Evolutionary conservation across 176 grass and related monocot species (phyloP).

Genomic region (Zoysia japonica): DNA sequence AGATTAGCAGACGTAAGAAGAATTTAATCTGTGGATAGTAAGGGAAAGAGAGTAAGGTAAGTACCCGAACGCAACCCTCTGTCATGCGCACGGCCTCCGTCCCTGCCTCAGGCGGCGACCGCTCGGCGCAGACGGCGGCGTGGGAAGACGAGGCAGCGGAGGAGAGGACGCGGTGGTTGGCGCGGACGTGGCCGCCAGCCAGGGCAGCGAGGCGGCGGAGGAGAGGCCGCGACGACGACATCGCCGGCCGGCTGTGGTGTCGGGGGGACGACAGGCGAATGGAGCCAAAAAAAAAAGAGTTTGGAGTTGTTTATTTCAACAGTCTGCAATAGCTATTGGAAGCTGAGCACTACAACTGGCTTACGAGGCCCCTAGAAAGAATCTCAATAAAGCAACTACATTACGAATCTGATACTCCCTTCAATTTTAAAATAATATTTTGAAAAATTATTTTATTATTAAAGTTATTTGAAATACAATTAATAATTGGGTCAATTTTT

Average conservation of each 20-base stretch:
- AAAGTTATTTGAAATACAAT: too few relatives aligned
- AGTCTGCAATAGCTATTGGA: too few relatives aligned
- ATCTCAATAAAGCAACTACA: too few relatives aligned
- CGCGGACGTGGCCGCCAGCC: constrained; percentile 24
- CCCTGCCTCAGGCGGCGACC: not conserved
- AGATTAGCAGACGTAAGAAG: not conserved
- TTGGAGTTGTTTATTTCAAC: too few relatives aligned
- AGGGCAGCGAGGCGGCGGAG: constrained; percentile 34
- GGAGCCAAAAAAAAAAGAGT: not conserved
- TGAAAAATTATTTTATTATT: too few relatives aligned
- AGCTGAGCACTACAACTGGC: too few relatives aligned
- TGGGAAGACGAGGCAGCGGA: constrained; percentile 4
- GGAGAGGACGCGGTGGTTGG: constrained; percentile 34
- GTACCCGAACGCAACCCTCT: not conserved
- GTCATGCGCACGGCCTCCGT: not conserved
- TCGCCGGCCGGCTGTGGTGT: not conserved
- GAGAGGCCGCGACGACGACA: constrained; percentile 30
- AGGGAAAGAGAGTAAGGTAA: not conserved
- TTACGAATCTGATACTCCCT: too few relatives aligned
- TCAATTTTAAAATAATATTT: too few relatives aligned
- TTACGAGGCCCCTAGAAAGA: too few relatives aligned
- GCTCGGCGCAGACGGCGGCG: not conserved
- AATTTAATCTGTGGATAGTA: not conserved
- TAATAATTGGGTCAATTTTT: too few relatives aligned
- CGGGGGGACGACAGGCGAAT: not conserved